Evolutionary conservation across 345 rosid species (phyloP).

Genomic region (Alliaria petiolata): DNA sequence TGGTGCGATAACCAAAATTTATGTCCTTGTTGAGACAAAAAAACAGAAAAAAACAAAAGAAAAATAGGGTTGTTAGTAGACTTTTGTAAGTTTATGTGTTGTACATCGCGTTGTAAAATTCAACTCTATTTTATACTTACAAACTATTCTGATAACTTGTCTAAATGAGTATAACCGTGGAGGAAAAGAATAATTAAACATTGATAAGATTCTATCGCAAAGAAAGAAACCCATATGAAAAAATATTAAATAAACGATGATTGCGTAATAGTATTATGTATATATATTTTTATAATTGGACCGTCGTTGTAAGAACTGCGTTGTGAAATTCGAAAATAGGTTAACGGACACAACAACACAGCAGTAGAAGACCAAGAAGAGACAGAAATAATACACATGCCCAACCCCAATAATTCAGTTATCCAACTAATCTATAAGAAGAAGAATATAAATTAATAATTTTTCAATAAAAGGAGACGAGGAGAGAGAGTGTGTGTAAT

Average conservation of each 20-base stretch:
- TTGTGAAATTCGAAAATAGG: neutral
- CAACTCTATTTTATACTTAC: neutral
- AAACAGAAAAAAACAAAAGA: neutral
- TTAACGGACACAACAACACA: conserved; percentile 10
- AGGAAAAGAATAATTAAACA: neutral
- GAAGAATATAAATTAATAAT: neutral
- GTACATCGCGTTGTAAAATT: neutral
- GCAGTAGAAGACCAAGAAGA: conserved; percentile 8
- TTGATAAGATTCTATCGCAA: neutral
- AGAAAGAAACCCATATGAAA: neutral
- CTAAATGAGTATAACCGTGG: neutral
- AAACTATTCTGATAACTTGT: neutral
- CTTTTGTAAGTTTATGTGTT: neutral
- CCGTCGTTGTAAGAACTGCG: conserved; percentile 7
- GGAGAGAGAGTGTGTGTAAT: neutral
- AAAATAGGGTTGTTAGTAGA: neutral
- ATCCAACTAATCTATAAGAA: conserved; percentile 23
- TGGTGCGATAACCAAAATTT: neutral
- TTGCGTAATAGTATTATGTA: neutral
- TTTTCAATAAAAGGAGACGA: neutral
- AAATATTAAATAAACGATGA: neutral
- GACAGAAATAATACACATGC: conserved; percentile 12
- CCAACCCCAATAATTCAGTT: conserved; percentile 30
- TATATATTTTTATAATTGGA: neutral
- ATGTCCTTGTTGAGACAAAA: neutral